Conservation (phyloP, 2,329 filamentous ascomycete species). For the Sporothrix euskadiensis region DNA sequence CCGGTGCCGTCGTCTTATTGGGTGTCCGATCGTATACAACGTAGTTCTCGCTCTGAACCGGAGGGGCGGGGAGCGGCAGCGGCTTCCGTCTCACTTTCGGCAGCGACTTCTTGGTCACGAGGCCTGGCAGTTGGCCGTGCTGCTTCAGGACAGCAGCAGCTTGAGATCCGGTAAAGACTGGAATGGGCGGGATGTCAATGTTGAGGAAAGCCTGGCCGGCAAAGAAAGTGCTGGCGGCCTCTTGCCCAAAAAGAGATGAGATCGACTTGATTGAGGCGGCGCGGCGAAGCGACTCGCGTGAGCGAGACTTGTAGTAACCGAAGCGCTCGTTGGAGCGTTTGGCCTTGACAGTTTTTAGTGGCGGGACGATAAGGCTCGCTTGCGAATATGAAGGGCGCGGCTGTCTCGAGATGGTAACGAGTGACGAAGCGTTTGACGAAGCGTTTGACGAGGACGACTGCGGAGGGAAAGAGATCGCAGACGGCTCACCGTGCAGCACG, state of each 20-base stretch:
- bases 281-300: slow-evolving; percentile 55
- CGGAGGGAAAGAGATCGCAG: slow-evolving; percentile 39
- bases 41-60: slow-evolving; percentile 23
- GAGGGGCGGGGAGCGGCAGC: slow-evolving; percentile 27
- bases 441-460: slow-evolving; percentile 34
- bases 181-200: slow-evolving; percentile 38
- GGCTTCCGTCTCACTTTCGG: slow-evolving; percentile 31
- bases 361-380: slow-evolving; percentile 61
- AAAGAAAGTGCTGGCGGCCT: slow-evolving; percentile 45
- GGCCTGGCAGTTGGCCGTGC: slow-evolving; percentile 15
- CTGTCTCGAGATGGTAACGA: slow-evolving; percentile 39
- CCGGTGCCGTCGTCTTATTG: not conserved
- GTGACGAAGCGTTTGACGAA: slow-evolving; percentile 38
- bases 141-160: not conserved
- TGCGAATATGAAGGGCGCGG: slow-evolving; percentile 56
- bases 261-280: slow-evolving; percentile 52
- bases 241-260: slow-evolving; percentile 53
- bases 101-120: slow-evolving; percentile 23
- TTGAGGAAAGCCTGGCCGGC: slow-evolving; percentile 46
- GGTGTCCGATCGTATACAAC: slow-evolving; percentile 23
- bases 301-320: slow-evolving; percentile 52
- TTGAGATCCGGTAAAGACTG: slow-evolving; percentile 35
- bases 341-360: slow-evolving; percentile 51
- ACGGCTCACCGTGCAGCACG: slow-evolving; percentile 50
- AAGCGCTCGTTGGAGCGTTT: slow-evolving; percentile 52